These are phyloP conservation scores for Populus trichocarpa DNA, from an alignment of 441 rosid genomes.

Conservation along the genomic window DNA sequence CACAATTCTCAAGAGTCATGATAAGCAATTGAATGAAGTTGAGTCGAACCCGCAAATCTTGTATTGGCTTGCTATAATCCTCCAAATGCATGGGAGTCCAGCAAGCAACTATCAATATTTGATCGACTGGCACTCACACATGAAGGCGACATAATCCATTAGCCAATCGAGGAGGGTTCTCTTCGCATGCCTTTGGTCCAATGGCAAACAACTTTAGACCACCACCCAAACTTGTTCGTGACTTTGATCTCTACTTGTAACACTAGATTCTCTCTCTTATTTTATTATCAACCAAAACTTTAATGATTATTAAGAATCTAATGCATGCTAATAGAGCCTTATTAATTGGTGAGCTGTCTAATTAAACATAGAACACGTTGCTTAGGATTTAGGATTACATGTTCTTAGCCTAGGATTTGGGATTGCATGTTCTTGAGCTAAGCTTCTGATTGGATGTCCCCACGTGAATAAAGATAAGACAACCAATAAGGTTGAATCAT, in stretches of 20 bases:
- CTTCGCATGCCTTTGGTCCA: conserved; percentile 9
- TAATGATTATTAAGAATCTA: background rate
- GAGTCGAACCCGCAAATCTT: background rate
- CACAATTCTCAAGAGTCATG: background rate
- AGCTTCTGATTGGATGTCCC: conserved; percentile 11
- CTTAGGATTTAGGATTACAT: background rate
- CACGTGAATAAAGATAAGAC: conserved; percentile 25
- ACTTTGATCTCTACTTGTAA: too few species aligned
- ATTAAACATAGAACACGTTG: background rate
- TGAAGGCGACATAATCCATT: background rate
- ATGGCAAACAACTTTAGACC: background rate
- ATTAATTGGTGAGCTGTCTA: too few species aligned
- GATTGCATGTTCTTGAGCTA: background rate
- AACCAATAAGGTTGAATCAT: conserved; percentile 13
- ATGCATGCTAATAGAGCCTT: background rate
- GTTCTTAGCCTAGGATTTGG: background rate
- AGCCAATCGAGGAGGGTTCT: conserved; percentile 11
- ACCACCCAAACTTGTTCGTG: background rate
- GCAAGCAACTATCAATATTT: conserved; percentile 1
- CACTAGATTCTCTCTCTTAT: too few species aligned
- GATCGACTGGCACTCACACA: background rate
- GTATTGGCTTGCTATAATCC: background rate
- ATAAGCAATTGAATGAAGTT: too few species aligned
- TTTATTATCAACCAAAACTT: background rate
- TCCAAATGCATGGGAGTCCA: conserved; percentile 14